Evolutionary conservation across 805 yeast genomes (phyloP), one percentile per base, ranked within the genome.

Genomic region (Metschnikowia vanudenii): DNA sequence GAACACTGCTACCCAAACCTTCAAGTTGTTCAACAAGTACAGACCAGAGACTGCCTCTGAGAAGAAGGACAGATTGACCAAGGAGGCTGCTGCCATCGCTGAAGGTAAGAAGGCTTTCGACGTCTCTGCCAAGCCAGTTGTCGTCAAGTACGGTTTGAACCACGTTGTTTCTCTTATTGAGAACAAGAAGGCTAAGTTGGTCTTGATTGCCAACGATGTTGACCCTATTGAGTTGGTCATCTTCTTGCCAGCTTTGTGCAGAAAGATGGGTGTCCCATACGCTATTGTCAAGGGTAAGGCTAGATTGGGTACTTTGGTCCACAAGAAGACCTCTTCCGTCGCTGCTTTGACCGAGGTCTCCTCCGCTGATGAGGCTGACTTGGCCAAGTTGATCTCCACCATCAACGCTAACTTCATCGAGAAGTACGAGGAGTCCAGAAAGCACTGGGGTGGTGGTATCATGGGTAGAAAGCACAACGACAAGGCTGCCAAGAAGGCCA

Each of bases 371-470:
- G 94, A 89, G 79, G 82, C 96, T 69, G 90, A 88, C 68, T 84
- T 92, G 66, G 91, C 97, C 61, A 87, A 88, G 74, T 82, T 92
- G 68, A 81, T 94, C 61, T 85, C 97, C 50, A 85, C 98, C 67
- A 82, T 92, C 75, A 84, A 89, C 78, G 85, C 96, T 61, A 90
- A 89, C 94, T 92, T 85, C 78, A 73, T 76, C 64, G 96, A 88
- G 71, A 88, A 89, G 78, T 88, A 85, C 86, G 97, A 92, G 69
- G 97, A 94, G 64, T 69, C 81, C 71, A 92, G 95, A 84, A 90
- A 88, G 80, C 96, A 89, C 85, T 92, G 99, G 99, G 98, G 98
- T 82, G 99, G 99, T 82, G 99, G 99, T 82, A 71, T 89, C 75
- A 79, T 94, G 82, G 97, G 98, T 75, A 78, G 86, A 64, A 94